Evolutionary conservation across 1,139 yeast species (phyloP).

Genomic region (Candida dubliniensis): DNA sequence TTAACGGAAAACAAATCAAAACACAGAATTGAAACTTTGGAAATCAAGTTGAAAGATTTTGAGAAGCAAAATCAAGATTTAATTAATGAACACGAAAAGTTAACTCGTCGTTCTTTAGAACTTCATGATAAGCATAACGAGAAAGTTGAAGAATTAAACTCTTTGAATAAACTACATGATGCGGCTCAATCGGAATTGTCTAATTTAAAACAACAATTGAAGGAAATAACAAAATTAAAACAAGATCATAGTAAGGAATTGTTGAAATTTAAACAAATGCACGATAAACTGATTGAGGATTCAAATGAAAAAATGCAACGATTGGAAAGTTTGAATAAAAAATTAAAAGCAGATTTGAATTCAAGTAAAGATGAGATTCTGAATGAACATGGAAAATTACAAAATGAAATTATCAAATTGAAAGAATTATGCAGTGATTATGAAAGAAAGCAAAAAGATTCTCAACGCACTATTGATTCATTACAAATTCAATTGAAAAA

Average conservation of each 20-base stretch:
- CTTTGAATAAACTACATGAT: slow-evolving; percentile 20
- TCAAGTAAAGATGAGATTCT: slow-evolving; percentile 7
- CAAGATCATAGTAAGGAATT: slow-evolving; percentile 19
- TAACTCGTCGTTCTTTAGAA: slow-evolving; percentile 16
- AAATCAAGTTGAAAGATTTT: slow-evolving; percentile 15
- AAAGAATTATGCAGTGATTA: slow-evolving; percentile 9
- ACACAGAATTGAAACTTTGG: slow-evolving; percentile 20
- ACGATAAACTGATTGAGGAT: slow-evolving; percentile 11
- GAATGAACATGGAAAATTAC: slow-evolving; percentile 10
- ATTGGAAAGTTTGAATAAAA: slow-evolving; percentile 14
- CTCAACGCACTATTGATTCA: slow-evolving; percentile 12
- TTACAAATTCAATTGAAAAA: slow-evolving; percentile 16
- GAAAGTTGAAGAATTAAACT: slow-evolving; percentile 19
- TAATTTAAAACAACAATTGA: slow-evolving; percentile 6
- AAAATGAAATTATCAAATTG: slow-evolving; percentile 10
- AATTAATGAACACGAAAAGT: slow-evolving; percentile 19
- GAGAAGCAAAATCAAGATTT: slow-evolving; percentile 19
- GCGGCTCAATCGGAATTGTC: slow-evolving; percentile 9
- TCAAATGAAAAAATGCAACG: slow-evolving; percentile 13
- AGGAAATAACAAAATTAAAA: slow-evolving; percentile 14
- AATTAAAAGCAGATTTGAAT: slow-evolving; percentile 13
- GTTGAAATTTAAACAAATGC: slow-evolving; percentile 19
- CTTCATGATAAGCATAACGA: slow-evolving; percentile 28
- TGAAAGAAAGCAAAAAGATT: slow-evolving; percentile 7
- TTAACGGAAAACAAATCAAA: slow-evolving; percentile 24